A percentile compares a stretch with the other conserved stretches of the same genome.
These are phyloP conservation scores for Saccharum hybrid DNA, from an alignment of 202 grass and related monocot genomes.

Conservation along the genomic window DNA sequence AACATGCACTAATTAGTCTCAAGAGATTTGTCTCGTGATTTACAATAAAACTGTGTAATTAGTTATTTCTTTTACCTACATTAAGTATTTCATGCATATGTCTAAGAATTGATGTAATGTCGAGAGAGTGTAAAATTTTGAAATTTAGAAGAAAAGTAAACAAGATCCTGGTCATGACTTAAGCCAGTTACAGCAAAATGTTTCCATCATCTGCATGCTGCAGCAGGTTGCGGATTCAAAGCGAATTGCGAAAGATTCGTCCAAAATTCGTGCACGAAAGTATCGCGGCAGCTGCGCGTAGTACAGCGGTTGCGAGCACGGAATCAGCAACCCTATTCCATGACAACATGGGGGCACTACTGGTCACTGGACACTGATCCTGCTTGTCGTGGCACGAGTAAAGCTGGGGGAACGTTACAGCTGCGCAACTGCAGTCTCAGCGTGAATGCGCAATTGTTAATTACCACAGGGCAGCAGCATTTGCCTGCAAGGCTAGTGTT, in stretches of 20 bases:
- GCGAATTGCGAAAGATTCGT: background rate
- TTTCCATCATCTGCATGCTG: too few species aligned
- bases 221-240: too few species aligned
- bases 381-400: conserved; percentile 36
- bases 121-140: too few species aligned
- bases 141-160: too few species aligned
- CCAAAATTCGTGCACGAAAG: background rate
- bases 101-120: too few species aligned
- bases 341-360: background rate
- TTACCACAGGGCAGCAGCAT: background rate
- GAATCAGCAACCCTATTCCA: background rate
- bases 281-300: background rate
- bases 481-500: background rate
- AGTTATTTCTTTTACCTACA: too few species aligned
- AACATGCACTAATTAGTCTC: too few species aligned
- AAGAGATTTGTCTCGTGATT: too few species aligned
- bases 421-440: background rate
- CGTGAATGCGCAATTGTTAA: conserved; percentile 12
- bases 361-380: conserved; percentile 7
- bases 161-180: background rate
- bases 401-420: too few species aligned
- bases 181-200: too few species aligned
- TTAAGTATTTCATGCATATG: too few species aligned
- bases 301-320: background rate
- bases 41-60: too few species aligned